phyloP scores from a whole-genome alignment of 495 filamentous ascomycete genomes.

The Penicillium soppii region DNA sequence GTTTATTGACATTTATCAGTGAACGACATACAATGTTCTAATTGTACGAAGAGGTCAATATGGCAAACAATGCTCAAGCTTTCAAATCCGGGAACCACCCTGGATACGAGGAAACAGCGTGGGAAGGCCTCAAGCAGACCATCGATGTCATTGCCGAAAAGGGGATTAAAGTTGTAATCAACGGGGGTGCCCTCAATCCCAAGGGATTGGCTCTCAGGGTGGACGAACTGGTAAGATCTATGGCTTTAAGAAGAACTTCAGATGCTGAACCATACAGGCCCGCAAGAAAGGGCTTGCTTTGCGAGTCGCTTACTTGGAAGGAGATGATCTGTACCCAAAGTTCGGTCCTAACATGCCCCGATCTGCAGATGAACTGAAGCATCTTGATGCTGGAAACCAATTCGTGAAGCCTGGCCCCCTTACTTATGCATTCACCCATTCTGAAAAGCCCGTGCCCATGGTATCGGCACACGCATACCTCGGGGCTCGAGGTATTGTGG shows the following conservation, averaged over 20 bases:
- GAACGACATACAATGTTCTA: background rate
- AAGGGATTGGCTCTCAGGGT: conserved; percentile 40
- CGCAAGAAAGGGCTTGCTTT: conserved; percentile 29
- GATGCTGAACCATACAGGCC: conserved; percentile 8
- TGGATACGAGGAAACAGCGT: conserved; percentile 43
- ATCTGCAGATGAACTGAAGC: conserved; percentile 27
- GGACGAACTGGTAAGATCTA: conserved; percentile 29
- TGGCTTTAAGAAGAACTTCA: background rate
- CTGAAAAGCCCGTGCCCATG: conserved; percentile 19
- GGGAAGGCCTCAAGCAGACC: conserved; percentile 43
- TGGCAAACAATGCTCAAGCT: conserved; percentile 46
- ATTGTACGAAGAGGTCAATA: conserved; percentile 36
- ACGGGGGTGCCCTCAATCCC: conserved; percentile 45
- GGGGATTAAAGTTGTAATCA: conserved; percentile 44
- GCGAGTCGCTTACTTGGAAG: conserved; percentile 46
- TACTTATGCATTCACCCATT: conserved; percentile 25
- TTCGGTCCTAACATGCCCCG: conserved; percentile 29
- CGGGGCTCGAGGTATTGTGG: conserved; percentile 44
- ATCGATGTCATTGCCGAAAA: conserved; percentile 44
- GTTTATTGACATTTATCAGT: background rate
- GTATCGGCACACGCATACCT: conserved; percentile 41
- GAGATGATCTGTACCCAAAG: conserved; percentile 40
- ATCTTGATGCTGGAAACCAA: conserved; percentile 35
- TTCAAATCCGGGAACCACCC: conserved; percentile 35
- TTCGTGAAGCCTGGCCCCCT: conserved; percentile 5